phyloP scores from a whole-genome alignment of 345 rosid species.

The Brassica incana region DNA sequence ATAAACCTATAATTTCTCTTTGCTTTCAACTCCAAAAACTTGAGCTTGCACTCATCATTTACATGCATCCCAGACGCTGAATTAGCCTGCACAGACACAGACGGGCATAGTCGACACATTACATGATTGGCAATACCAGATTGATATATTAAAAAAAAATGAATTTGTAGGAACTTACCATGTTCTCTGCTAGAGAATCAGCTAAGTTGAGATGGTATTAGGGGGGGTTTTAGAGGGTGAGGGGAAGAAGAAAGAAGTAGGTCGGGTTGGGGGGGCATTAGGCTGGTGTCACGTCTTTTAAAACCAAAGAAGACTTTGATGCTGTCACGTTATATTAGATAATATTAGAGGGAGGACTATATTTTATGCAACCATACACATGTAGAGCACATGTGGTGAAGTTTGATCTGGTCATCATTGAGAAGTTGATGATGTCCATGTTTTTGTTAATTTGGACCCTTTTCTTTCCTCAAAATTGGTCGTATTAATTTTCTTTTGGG shows the following conservation, averaged over 20 bases:
- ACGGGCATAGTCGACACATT: background rate
- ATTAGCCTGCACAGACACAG: conserved; percentile 51
- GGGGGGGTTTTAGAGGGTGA: conserved; percentile 27
- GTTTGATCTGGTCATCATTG: conserved; percentile 29
- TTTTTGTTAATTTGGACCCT: conserved; percentile 14
- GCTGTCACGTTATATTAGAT: conserved; percentile 38
- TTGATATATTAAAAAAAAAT: background rate
- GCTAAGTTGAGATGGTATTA: conserved; percentile 11
- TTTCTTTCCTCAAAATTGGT: conserved; percentile 18
- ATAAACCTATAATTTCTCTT: conserved; percentile 66
- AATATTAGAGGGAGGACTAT: conserved; percentile 12
- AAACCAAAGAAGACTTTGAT: conserved; percentile 34
- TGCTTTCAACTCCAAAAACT: conserved; percentile 66
- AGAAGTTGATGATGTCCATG: conserved; percentile 41
- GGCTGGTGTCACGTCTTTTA: conserved; percentile 45
- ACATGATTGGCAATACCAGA: background rate
- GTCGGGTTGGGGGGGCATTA: conserved; percentile 34
- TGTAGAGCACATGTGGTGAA: conserved; percentile 32
- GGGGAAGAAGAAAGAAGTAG: conserved; percentile 12
- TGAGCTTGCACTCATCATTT: conserved; percentile 71
- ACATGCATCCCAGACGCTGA: conserved; percentile 76
- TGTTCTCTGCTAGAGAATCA: conserved; percentile 21
- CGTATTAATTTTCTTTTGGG: background rate
- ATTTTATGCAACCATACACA: conserved; percentile 16
- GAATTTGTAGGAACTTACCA: conserved; percentile 26